Evolutionary conservation across 1,284 basidiomycete species (phyloP).

Genomic region (Stygiomarasmius scandens): DNA sequence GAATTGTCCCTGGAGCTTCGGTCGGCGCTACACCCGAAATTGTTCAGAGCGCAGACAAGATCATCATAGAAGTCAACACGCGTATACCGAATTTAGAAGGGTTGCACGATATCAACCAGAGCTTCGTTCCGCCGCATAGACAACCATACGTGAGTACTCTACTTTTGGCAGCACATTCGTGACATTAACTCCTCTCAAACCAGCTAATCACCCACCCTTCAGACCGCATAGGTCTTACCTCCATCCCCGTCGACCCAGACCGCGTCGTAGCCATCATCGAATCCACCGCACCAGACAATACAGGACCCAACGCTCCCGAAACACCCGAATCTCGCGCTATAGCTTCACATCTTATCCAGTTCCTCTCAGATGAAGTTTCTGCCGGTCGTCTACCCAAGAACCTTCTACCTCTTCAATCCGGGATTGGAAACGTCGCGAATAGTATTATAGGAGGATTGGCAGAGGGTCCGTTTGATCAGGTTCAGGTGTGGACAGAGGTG

Average conservation of each 20-base stretch:
- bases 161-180: not conserved
- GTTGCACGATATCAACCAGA: conserved; percentile 53
- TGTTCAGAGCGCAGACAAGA: conserved; percentile 49
- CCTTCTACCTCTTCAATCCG: conserved; percentile 51
- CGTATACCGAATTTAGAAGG: conserved; percentile 47
- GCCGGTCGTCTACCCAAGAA: conserved; percentile 47
- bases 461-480: conserved; percentile 49
- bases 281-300: conserved; percentile 49
- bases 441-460: conserved; percentile 54
- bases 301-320: conserved; percentile 50
- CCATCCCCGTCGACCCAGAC: conserved; percentile 52
- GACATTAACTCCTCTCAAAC: not conserved
- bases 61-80: conserved; percentile 57
- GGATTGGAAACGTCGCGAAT: conserved; percentile 57
- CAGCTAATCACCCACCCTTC: conserved; percentile 47
- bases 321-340: conserved; percentile 45
- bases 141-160: conserved; percentile 45
- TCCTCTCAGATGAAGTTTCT: conserved; percentile 48
- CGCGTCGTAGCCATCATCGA: conserved; percentile 53
- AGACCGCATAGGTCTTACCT: conserved; percentile 48
- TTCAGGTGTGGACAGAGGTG: conserved; percentile 57
- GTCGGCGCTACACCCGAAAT: conserved; percentile 58
- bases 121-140: conserved; percentile 46
- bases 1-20: conserved; percentile 52
- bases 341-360: conserved; percentile 49